Percentiles rank a stretch among this genome's conserved stretches.
These are phyloP conservation scores for Epichloe sibirici DNA, from an alignment of 2,329 filamentous ascomycete species.

Conservation along the genomic window DNA sequence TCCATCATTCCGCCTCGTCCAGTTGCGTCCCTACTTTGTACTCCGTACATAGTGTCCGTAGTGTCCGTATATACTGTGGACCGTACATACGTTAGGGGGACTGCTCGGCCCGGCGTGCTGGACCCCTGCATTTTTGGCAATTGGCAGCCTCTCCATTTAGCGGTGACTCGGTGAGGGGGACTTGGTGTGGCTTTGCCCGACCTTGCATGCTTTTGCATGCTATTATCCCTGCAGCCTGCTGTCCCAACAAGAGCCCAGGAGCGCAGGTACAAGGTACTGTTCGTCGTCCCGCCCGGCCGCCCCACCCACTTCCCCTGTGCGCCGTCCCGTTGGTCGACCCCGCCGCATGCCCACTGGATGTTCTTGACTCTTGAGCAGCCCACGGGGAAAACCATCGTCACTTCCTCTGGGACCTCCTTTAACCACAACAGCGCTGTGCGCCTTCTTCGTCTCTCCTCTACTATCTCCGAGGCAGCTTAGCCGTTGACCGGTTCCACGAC, in stretches of 20 bases:
- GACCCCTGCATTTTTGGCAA: neutral
- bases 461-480: constrained; percentile 1
- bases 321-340: constrained; percentile 3
- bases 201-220: neutral
- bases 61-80: too few species aligned
- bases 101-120: neutral
- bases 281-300: neutral
- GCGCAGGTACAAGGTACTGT: constrained; percentile 4
- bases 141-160: constrained; percentile 1
- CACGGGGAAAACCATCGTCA: constrained; percentile 21
- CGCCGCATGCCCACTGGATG: neutral
- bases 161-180: constrained; percentile 5
- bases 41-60: neutral
- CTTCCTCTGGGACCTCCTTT: constrained; percentile 14
- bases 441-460: constrained; percentile 13
- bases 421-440: constrained; percentile 20
- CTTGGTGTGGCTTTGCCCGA: neutral
- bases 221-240: too few species aligned
- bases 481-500: constrained; percentile 10
- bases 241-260: too few species aligned
- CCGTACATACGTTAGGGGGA: neutral
- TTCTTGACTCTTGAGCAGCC: neutral
- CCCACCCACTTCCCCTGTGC: constrained; percentile 3
- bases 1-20: too few species aligned
- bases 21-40: too few species aligned